phyloP scores from a whole-genome alignment of 495 filamentous ascomycete species.

The Aspergillus funiculosus region DNA sequence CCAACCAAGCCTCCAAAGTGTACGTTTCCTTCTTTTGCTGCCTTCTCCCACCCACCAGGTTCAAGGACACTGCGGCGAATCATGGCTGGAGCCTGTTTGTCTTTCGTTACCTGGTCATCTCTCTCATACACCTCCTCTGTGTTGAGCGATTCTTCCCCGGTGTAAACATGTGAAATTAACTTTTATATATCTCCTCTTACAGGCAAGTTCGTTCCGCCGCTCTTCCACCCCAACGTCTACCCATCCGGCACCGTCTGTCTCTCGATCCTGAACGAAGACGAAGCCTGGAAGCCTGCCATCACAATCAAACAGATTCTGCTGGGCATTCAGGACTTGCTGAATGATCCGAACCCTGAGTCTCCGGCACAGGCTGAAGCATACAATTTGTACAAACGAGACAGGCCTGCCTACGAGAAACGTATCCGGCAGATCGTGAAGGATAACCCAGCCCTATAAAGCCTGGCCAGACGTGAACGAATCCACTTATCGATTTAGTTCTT shows the following conservation, averaged over 20 bases:
- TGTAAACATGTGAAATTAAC: no score
- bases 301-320: conserved; percentile 96
- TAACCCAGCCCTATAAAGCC: conserved; percentile 63
- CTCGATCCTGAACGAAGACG: conserved; percentile 96
- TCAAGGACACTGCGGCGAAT: neutral
- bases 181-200: conserved; percentile 6
- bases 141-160: no score
- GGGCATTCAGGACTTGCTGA: conserved; percentile 88
- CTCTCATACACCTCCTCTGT: neutral
- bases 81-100: neutral
- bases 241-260: conserved; percentile 97
- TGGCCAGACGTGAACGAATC: neutral
- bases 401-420: conserved; percentile 77
- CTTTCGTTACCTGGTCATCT: neutral
- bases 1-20: conserved; percentile 98
- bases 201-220: conserved; percentile 96
- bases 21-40: conserved; percentile 36
- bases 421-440: conserved; percentile 82
- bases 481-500: neutral
- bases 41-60: no score
- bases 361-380: conserved; percentile 97
- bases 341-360: conserved; percentile 95
- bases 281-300: conserved; percentile 97
- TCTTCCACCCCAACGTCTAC: conserved; percentile 99
- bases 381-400: conserved; percentile 92